Evolutionary conservation across 108 stramenopile genomes (phyloP).

Genomic region (Nitzschia sp.): DNA sequence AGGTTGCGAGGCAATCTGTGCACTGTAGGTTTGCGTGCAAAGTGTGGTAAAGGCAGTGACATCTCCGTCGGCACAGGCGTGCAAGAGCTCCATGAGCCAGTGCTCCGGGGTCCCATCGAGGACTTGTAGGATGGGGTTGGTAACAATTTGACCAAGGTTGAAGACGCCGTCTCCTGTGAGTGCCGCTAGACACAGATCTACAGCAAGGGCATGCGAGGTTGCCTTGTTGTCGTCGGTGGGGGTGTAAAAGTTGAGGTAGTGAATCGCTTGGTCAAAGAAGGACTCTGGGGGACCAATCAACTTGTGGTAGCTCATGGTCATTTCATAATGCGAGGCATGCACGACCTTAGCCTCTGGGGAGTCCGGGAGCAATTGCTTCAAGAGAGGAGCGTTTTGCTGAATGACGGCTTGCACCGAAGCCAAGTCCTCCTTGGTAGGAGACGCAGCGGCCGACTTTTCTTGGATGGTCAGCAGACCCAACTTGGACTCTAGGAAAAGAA

Average conservation of each 20-base stretch:
- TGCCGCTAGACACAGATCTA: conserved; percentile 92
- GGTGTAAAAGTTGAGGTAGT: conserved; percentile 77
- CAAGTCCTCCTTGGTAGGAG: conserved; percentile 34
- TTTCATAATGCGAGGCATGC: conserved; percentile 87
- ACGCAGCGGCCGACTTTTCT: neutral
- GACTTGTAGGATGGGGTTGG: conserved; percentile 75
- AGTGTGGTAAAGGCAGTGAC: conserved; percentile 75
- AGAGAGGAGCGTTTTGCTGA: conserved; percentile 46
- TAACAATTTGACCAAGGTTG: conserved; percentile 94
- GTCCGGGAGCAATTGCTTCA: conserved; percentile 59
- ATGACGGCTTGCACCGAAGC: conserved; percentile 54
- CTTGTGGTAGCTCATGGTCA: conserved; percentile 89
- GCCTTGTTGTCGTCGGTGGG: conserved; percentile 35
- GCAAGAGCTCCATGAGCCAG: conserved; percentile 87
- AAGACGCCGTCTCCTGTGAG: conserved; percentile 96
- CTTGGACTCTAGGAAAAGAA: conserved; percentile 69
- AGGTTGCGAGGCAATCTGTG: conserved; percentile 77
- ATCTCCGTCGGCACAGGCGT: conserved; percentile 85
- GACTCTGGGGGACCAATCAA: conserved; percentile 92
- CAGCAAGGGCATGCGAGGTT: conserved; percentile 62
- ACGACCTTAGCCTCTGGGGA: conserved; percentile 73
- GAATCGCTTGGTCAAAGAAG: conserved; percentile 89
- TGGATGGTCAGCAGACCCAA: conserved; percentile 57
- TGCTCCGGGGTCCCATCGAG: conserved; percentile 67
- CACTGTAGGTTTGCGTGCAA: conserved; percentile 46